A percentile compares a stretch with the other conserved stretches of the same genome.
Evolutionary conservation across 2,329 filamentous ascomycete species (phyloP).

Genomic region (Ceratocystis ficicola): DNA sequence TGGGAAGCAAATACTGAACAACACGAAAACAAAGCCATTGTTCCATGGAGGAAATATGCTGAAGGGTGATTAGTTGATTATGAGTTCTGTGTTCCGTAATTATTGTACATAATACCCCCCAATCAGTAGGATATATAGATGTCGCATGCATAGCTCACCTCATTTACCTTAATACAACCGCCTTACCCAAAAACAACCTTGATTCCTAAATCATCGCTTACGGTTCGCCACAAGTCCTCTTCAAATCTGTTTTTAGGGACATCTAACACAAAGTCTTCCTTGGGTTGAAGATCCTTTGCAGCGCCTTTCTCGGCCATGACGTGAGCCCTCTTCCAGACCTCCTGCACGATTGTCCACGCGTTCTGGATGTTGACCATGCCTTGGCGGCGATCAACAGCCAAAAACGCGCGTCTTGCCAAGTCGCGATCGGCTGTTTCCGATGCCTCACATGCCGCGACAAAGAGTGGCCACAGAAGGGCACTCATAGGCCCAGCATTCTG

Average conservation of each 20-base stretch:
- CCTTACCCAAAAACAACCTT: constrained; percentile 47
- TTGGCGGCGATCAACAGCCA: constrained; percentile 43
- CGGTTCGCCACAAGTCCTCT: constrained; percentile 42
- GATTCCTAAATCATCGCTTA: constrained; percentile 47
- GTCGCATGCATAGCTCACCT: neutral
- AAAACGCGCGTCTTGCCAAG: constrained; percentile 41
- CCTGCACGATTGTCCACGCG: constrained; percentile 48
- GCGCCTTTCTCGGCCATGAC: constrained; percentile 23
- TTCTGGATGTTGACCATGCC: constrained; percentile 54
- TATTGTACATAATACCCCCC: neutral
- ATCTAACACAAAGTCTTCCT: neutral
- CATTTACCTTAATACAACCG: too few relatives aligned
- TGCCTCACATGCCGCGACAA: constrained; percentile 51
- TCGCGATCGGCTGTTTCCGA: constrained; percentile 37
- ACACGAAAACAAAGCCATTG: neutral
- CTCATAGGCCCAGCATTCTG: constrained; percentile 47
- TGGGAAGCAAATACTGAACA: constrained; percentile 1
- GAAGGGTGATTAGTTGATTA: neutral
- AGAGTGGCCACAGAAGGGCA: constrained; percentile 55
- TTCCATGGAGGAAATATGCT: constrained; percentile 18
- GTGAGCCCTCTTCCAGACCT: constrained; percentile 48
- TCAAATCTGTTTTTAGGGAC: constrained; percentile 22
- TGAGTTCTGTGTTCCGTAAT: constrained; percentile 4
- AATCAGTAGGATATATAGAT: constrained; percentile 1
- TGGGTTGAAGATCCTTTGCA: neutral